A percentile compares a stretch with the other conserved stretches of the same genome.
Evolutionary conservation across 2,329 filamentous ascomycete species (phyloP).

Genomic region (Diaporthe capsici): DNA sequence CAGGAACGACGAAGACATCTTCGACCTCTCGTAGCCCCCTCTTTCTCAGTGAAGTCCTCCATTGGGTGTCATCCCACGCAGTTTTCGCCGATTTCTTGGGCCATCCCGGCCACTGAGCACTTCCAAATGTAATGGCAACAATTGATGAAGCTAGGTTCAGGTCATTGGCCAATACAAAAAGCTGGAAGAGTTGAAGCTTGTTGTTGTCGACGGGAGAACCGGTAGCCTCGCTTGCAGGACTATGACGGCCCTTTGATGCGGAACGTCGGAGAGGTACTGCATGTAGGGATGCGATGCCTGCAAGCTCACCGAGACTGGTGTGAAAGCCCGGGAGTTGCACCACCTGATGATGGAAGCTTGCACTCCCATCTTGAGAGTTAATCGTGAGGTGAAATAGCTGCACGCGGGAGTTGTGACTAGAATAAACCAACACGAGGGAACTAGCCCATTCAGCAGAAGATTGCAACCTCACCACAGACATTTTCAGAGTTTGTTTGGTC

Average conservation of each 20-base stretch:
- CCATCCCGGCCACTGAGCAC: neutral
- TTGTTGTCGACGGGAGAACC: slow-evolving; percentile 49
- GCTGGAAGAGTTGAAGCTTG: slow-evolving; percentile 61
- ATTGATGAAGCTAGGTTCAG: slow-evolving; percentile 58
- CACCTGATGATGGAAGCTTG: slow-evolving; percentile 56
- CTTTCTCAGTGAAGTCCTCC: slow-evolving; percentile 24
- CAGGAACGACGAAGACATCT: slow-evolving; percentile 35
- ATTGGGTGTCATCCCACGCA: slow-evolving; percentile 41
- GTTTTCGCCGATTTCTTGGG: slow-evolving; percentile 41
- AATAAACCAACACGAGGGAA: slow-evolving; percentile 53
- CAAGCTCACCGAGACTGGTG: neutral
- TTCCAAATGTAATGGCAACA: slow-evolving; percentile 22
- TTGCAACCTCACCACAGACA: slow-evolving; percentile 50
- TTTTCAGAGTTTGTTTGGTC: slow-evolving; percentile 55
- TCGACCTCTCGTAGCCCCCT: slow-evolving; percentile 33
- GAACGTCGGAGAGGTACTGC: slow-evolving; percentile 34
- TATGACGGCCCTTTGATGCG: neutral
- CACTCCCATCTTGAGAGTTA: slow-evolving; percentile 44
- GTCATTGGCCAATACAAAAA: slow-evolving; percentile 58
- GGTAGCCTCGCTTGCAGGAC: slow-evolving; percentile 12
- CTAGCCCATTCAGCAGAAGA: slow-evolving; percentile 26
- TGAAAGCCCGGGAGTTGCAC: slow-evolving; percentile 26
- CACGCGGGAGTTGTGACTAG: slow-evolving; percentile 50
- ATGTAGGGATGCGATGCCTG: slow-evolving; percentile 34
- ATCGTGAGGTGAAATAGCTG: slow-evolving; percentile 54